These are phyloP conservation scores for Amauroascus niger DNA, from an alignment of 2,329 filamentous ascomycete genomes.

Conservation along the genomic window DNA sequence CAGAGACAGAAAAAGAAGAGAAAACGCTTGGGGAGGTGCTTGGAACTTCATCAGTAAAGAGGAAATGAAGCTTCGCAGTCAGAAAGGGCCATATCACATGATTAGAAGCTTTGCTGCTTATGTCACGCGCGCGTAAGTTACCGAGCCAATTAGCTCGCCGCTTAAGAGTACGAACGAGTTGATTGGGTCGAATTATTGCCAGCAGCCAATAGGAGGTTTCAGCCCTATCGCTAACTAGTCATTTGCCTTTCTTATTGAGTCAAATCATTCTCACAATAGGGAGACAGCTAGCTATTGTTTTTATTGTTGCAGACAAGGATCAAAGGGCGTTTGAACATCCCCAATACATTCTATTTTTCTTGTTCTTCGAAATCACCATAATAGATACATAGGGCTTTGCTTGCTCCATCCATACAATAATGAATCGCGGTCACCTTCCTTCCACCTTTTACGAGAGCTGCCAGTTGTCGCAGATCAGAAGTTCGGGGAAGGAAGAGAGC, in stretches of 20 bases:
- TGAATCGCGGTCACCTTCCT: constrained; percentile 66
- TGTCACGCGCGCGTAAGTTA: too few relatives aligned
- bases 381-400: constrained; percentile 60
- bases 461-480: constrained; percentile 71
- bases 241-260: not conserved
- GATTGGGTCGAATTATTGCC: too few relatives aligned
- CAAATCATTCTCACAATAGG: not conserved
- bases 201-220: not conserved
- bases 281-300: not conserved
- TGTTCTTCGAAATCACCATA: constrained; percentile 42
- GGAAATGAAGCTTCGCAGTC: not conserved
- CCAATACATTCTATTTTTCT: not conserved
- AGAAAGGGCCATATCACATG: not conserved
- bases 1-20: not conserved
- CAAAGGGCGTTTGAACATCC: not conserved
- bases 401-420: constrained; percentile 83
- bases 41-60: not conserved
- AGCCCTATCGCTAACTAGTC: not conserved
- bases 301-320: not conserved
- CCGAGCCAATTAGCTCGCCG: too few relatives aligned
- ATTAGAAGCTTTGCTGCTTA: not conserved
- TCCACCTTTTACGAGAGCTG: constrained; percentile 41
- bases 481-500: constrained; percentile 79
- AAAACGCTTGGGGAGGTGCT: not conserved
- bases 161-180: too few relatives aligned